Conservation (phyloP, 495 filamentous ascomycete genomes). For the Podospora appendiculata region DNA sequence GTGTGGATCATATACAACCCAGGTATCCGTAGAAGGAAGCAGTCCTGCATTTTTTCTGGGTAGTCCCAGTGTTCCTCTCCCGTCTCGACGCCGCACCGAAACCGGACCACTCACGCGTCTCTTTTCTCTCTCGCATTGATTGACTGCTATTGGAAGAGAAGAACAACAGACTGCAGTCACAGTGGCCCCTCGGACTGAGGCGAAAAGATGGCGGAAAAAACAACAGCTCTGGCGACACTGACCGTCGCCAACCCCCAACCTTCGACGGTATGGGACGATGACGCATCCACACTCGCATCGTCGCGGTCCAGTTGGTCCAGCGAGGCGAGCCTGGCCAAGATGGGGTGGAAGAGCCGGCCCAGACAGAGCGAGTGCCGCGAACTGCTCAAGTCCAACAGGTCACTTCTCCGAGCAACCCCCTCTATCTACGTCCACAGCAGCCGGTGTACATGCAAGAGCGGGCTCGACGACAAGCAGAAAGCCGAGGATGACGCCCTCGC, state of each 20-base stretch:
- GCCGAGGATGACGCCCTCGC: constrained; percentile 5
- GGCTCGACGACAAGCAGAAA: not conserved
- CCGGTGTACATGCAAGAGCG: constrained; percentile 4
- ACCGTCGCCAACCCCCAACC: not conserved
- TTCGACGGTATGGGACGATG: not conserved
- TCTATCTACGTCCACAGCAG: constrained; percentile 6
- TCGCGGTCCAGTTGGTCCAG: not conserved
- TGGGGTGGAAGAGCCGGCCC: constrained; percentile 4
- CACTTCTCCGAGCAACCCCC: constrained; percentile 1
- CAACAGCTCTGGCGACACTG: not conserved
- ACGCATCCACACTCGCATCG: not conserved
- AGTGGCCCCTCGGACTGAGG: not conserved
- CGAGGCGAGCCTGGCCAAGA: not conserved
- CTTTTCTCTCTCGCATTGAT: too few relatives aligned
- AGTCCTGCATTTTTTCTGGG: too few relatives aligned
- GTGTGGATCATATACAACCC: too few relatives aligned
- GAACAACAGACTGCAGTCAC: too few relatives aligned
- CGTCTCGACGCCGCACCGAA: too few relatives aligned
- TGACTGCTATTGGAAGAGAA: too few relatives aligned
- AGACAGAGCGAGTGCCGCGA: constrained; percentile 7
- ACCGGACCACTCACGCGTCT: too few relatives aligned
- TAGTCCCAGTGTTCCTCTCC: too few relatives aligned
- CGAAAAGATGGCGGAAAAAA: not conserved
- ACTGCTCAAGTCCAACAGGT: constrained; percentile 2
- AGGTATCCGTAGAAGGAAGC: too few relatives aligned